These are phyloP conservation scores for Serendipita sp. DNA, from an alignment of 768 basidiomycete genomes.

Conservation along the genomic window DNA sequence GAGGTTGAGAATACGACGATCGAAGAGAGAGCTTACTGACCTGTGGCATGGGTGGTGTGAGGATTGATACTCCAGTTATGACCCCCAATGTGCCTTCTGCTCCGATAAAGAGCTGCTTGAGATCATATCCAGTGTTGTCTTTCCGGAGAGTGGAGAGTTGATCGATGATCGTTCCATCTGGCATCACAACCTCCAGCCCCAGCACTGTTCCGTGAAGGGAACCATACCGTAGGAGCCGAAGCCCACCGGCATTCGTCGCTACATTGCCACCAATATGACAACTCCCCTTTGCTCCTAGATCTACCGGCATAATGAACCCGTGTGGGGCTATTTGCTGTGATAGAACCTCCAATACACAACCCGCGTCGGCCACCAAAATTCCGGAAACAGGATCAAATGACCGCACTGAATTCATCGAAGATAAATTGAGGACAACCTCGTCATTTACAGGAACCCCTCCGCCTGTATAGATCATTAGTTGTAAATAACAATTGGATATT, in stretches of 20 bases:
- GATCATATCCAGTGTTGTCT: constrained; percentile 96
- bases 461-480: constrained; percentile 14
- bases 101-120: constrained; percentile 97
- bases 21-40: constrained; percentile 11
- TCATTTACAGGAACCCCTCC: constrained; percentile 80
- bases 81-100: constrained; percentile 93
- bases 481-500: background rate
- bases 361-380: constrained; percentile 82
- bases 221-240: constrained; percentile 85
- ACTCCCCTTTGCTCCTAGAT: constrained; percentile 91
- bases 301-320: constrained; percentile 91
- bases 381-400: constrained; percentile 77
- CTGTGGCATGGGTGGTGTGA: constrained; percentile 58
- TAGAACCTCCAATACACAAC: constrained; percentile 79
- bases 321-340: constrained; percentile 74
- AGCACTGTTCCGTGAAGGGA: constrained; percentile 89
- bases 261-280: constrained; percentile 98
- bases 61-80: constrained; percentile 86
- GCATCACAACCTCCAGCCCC: constrained; percentile 88
- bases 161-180: constrained; percentile 83
- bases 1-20: background rate
- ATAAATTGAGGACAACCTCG: constrained; percentile 73
- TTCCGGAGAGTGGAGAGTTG: constrained; percentile 82
- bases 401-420: constrained; percentile 68
- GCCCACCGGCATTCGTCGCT: constrained; percentile 94